These are phyloP conservation scores for Urochloa ruziziensis DNA, from an alignment of 176 grass and related monocot genomes.

Conservation along the genomic window DNA sequence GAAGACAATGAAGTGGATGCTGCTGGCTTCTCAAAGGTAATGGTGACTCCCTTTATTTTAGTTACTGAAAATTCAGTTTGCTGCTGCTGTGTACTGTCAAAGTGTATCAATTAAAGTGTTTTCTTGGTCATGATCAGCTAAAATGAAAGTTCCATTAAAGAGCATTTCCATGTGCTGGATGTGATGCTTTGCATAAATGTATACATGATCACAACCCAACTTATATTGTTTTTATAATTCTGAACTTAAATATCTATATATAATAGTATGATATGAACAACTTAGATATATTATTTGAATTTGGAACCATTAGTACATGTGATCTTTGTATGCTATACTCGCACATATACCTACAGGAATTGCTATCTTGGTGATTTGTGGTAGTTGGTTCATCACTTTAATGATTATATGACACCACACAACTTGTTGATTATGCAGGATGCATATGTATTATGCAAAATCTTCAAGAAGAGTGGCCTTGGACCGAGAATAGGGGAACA, in stretches of 20 bases:
- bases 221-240: background rate
- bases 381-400: background rate
- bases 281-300: background rate
- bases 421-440: constrained; percentile 38
- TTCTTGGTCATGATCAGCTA: too few relatives aligned
- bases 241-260: background rate
- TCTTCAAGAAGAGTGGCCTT: constrained; percentile 87
- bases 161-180: background rate
- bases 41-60: background rate
- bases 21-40: constrained; percentile 71
- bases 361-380: background rate
- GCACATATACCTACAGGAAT: background rate
- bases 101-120: background rate
- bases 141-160: too few relatives aligned
- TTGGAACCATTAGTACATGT: background rate
- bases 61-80: background rate
- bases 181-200: background rate
- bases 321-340: background rate
- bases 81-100: background rate
- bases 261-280: background rate
- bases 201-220: background rate
- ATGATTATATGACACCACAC: background rate
- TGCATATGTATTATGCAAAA: constrained; percentile 77
- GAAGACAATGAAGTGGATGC: constrained; percentile 35
- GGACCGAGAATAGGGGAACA: constrained; percentile 81